Evolutionary conservation across 768 basidiomycete genomes (phyloP).

Genomic region (Boletus vermiculosoides): DNA sequence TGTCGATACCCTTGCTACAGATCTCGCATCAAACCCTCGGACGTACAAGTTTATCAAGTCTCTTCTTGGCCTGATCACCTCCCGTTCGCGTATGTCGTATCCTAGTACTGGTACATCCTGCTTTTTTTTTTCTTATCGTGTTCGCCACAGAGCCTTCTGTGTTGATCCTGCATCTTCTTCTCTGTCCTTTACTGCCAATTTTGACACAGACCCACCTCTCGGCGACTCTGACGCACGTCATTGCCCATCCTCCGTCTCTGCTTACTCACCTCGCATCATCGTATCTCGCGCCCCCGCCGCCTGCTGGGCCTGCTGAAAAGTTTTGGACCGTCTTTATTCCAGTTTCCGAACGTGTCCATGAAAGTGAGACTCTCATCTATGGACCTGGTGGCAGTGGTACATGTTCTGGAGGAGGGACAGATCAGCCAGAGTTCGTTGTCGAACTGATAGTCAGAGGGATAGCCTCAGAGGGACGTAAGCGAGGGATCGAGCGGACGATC

Average conservation of each 20-base stretch:
- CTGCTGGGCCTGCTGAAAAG: conserved; percentile 56
- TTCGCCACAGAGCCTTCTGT: conserved; percentile 47
- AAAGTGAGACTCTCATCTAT: conserved; percentile 61
- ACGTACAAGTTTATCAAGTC: conserved; percentile 52
- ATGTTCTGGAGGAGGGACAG: conserved; percentile 33
- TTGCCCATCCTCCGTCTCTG: conserved; percentile 68
- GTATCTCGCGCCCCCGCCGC: conserved; percentile 72
- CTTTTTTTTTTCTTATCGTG: conserved; percentile 8
- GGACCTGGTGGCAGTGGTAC: conserved; percentile 53
- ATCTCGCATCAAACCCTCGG: conserved; percentile 53
- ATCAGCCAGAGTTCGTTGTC: conserved; percentile 51
- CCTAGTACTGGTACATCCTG: background rate
- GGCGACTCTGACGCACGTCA: conserved; percentile 58
- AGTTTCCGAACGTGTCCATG: conserved; percentile 56
- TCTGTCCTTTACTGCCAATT: conserved; percentile 50
- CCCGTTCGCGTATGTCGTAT: conserved; percentile 47
- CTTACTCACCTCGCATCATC: conserved; percentile 65
- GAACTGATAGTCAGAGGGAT: conserved; percentile 56
- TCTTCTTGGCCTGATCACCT: conserved; percentile 43
- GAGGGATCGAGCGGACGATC: conserved; percentile 56
- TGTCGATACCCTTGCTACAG: conserved; percentile 59
- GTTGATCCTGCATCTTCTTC: conserved; percentile 57
- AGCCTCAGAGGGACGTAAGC: conserved; percentile 44
- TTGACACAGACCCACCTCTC: conserved; percentile 66
- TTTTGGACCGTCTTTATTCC: conserved; percentile 82